Conservation (phyloP, 1,284 basidiomycete genomes). For the Leccinum proximum region DNA sequence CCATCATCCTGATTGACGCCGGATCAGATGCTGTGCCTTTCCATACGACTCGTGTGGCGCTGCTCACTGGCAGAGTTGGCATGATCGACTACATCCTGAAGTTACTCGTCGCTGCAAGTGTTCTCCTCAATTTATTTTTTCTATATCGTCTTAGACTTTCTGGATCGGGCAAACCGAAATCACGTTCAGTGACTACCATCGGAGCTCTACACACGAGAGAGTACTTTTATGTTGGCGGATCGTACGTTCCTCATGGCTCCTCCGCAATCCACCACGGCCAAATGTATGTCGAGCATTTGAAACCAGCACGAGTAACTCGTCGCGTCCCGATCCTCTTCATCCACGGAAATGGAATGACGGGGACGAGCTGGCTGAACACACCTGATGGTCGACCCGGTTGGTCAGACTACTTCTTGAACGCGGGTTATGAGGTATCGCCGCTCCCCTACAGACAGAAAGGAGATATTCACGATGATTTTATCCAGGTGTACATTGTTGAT, state of each 20-base stretch:
- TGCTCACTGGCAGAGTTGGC: no score
- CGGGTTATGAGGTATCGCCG: slow-evolving; percentile 41
- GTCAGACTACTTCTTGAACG: slow-evolving; percentile 45
- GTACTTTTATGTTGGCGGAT: slow-evolving; percentile 44
- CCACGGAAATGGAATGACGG: slow-evolving; percentile 48
- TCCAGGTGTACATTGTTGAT: slow-evolving; percentile 48
- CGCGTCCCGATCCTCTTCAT: slow-evolving; percentile 42
- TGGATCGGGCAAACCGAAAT: neutral
- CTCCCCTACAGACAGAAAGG: neutral
- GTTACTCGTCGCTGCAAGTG: slow-evolving; percentile 15
- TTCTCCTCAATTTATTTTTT: slow-evolving; percentile 21
- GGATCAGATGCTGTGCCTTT: neutral
- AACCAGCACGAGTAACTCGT: slow-evolving; percentile 35
- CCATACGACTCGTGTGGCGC: no score
- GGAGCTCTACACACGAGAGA: slow-evolving; percentile 36
- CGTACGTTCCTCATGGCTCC: slow-evolving; percentile 30
- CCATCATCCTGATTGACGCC: neutral
- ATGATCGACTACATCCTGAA: slow-evolving; percentile 4
- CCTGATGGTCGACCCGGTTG: slow-evolving; percentile 47
- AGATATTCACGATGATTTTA: slow-evolving; percentile 1
- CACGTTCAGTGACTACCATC: slow-evolving; percentile 4
- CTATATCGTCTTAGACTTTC: slow-evolving; percentile 10
- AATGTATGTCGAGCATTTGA: slow-evolving; percentile 47
- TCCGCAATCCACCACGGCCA: slow-evolving; percentile 37
- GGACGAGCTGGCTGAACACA: slow-evolving; percentile 45